Percentiles rank a stretch among this genome's conserved stretches.
Evolutionary conservation across 1,139 yeast species (phyloP).

Genomic region (Saccharomyces hybrid): DNA sequence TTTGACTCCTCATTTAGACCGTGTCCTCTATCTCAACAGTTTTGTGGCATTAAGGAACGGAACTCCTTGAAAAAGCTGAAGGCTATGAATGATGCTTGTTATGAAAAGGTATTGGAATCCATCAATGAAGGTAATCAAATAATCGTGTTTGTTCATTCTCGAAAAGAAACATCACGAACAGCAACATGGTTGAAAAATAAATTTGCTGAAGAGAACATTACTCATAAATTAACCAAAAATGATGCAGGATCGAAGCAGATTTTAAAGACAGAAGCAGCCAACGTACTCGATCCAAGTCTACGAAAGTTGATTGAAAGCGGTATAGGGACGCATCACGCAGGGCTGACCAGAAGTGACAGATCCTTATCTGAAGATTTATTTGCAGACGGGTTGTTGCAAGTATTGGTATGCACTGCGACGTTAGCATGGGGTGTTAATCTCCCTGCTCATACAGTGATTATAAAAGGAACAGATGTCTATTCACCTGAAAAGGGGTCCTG

Average conservation of each 20-base stretch:
- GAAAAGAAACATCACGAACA: constrained; percentile 84
- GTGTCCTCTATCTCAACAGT: constrained; percentile 84
- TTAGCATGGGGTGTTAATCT: constrained; percentile 98
- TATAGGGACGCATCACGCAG: constrained; percentile 93
- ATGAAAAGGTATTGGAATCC: constrained; percentile 68
- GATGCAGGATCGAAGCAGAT: constrained; percentile 57
- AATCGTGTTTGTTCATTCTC: constrained; percentile 85
- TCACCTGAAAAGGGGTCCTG: constrained; percentile 85
- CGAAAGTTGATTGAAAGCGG: constrained; percentile 61
- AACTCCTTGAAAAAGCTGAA: constrained; percentile 68
- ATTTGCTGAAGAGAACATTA: constrained; percentile 48
- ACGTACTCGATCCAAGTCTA: constrained; percentile 46
- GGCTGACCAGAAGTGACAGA: constrained; percentile 67
- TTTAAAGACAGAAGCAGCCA: constrained; percentile 54
- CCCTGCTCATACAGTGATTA: constrained; percentile 93
- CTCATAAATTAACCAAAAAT: constrained; percentile 40
- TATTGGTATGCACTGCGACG: constrained; percentile 88
- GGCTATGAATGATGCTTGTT: constrained; percentile 89
- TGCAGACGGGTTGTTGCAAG: constrained; percentile 76
- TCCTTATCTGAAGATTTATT: constrained; percentile 75
- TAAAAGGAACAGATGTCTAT: constrained; percentile 91
- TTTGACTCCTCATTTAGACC: constrained; percentile 85
- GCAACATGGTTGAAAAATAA: constrained; percentile 67
- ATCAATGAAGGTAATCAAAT: constrained; percentile 58
- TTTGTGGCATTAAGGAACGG: constrained; percentile 79